Base-by-base conservation (phyloP, 1,284 basidiomycete species). In the Malassezia slooffiae region DNA sequence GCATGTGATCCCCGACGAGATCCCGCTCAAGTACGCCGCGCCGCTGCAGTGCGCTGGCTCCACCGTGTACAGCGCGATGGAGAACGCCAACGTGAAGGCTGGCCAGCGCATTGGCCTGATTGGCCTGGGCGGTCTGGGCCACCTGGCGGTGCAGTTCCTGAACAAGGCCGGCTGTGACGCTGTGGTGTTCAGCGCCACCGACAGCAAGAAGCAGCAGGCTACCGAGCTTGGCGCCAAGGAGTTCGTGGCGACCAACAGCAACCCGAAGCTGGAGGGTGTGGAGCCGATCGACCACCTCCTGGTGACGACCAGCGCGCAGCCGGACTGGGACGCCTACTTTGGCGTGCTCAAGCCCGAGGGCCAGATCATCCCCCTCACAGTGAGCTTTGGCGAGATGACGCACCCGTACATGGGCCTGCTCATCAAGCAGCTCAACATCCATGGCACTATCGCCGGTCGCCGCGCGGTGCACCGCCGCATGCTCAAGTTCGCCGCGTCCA, bases 41-140 rank as follows among this genome's bases (percentile, higher is more conserved):
- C 73, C 73, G 12, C 54, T 74, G 3, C 57, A 73, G 43, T 75
- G 71, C 45, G 71, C 72, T 9, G 73, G 73, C 24, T 49, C 66
- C 12, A 67, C 71, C 3, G 62, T 64, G 20, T 67, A 56, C 57
- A 72, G 71, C 50, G 67, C 68, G 4, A 60, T 74, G 19, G 62
- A 72, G 22, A 56, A 70, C 52, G 68, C 70, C 55, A 46, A 54
- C 24, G 38, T 60, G 29, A 48, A 50, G 28, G 48, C 62, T 2
- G 65, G 62, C 11, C 66, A 72, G 39, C 52, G 71, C 11, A 71
- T 73, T 3, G 70, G 64, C 5, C 58, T 74, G 5, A 70, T 72
- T 38, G 73, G 72, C 21, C 55, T 73, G 22, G 72, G 72, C 43
- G 70, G 70, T 38, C 62, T 72, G 2, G 70, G 70, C n/a, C 70